Percentiles rank a stretch among this genome's conserved stretches.
Conservation (phyloP, 179 eudicot genomes). For the Silene coronaria region DNA sequence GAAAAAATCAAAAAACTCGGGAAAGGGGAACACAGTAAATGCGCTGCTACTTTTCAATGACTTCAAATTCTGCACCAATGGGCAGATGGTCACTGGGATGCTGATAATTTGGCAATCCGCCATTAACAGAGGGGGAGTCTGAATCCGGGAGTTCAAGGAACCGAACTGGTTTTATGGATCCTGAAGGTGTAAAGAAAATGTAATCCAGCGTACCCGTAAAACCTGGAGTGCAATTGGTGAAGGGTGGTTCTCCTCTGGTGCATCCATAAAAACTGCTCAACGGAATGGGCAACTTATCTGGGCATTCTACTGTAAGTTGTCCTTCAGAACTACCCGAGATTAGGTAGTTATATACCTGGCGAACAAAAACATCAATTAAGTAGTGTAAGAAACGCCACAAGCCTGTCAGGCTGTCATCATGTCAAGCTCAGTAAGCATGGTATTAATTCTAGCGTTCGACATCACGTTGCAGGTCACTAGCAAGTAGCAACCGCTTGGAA, state of each 20-base stretch:
- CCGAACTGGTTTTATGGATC: slow-evolving; percentile 50
- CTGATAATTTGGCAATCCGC: slow-evolving; percentile 75
- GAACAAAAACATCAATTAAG: neutral
- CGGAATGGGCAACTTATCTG: slow-evolving; percentile 50
- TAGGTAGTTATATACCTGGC: slow-evolving; percentile 76
- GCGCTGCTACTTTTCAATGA: slow-evolving; percentile 25
- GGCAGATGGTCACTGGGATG: slow-evolving; percentile 98
- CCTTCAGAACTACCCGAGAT: slow-evolving; percentile 48
- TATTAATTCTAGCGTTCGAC: neutral
- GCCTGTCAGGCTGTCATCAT: neutral
- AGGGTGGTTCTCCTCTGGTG: slow-evolving; percentile 74
- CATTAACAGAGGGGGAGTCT: slow-evolving; percentile 55
- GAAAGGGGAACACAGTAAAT: neutral
- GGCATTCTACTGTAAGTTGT: slow-evolving; percentile 28
- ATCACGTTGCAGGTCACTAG: neutral
- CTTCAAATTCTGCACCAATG: slow-evolving; percentile 83
- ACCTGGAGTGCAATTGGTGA: slow-evolving; percentile 88
- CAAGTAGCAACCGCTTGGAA: neutral
- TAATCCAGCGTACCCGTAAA: slow-evolving; percentile 88
- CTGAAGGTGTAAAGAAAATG: slow-evolving; percentile 58
- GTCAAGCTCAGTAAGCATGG: neutral
- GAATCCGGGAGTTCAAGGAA: slow-evolving; percentile 70
- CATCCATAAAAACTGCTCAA: slow-evolving; percentile 60
- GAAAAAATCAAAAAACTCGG: neutral
- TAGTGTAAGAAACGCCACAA: neutral